A percentile compares a stretch with the other conserved stretches of the same genome.
phyloP scores from a whole-genome alignment of 331 rosid species.

The Malus hybrid region DNA sequence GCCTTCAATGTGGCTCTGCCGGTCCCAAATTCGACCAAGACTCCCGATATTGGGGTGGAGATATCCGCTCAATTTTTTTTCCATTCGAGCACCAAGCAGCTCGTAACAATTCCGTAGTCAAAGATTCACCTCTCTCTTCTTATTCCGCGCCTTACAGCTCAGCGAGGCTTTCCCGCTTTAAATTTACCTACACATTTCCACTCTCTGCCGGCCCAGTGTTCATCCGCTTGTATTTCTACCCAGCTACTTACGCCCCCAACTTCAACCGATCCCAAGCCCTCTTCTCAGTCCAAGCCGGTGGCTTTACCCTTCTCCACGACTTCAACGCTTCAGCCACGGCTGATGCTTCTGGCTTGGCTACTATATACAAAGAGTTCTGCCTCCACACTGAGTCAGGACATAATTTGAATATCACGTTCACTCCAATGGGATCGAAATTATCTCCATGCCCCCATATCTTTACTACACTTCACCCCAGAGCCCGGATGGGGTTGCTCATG shows the following conservation, averaged over 20 bases:
- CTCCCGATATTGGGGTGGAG: background rate
- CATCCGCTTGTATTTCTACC: background rate
- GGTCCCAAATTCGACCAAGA: too few relatives aligned
- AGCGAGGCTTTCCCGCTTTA: background rate
- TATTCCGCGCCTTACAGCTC: background rate
- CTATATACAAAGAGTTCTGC: constrained; percentile 38
- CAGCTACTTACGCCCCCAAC: background rate
- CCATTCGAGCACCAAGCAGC: too few relatives aligned
- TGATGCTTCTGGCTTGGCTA: background rate
- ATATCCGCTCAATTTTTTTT: too few relatives aligned
- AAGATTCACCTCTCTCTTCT: too few relatives aligned
- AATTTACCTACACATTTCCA: constrained; percentile 26
- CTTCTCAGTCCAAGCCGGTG: background rate
- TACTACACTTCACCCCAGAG: background rate
- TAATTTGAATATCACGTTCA: background rate
- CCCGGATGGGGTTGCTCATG: background rate
- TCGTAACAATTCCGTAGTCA: too few relatives aligned
- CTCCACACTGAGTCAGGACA: background rate
- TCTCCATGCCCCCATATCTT: constrained; percentile 24
- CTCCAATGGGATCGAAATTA: constrained; percentile 26
- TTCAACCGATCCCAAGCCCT: background rate
- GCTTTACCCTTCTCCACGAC: constrained; percentile 17
- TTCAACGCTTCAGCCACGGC: constrained; percentile 26
- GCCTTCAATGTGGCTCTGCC: too few relatives aligned
- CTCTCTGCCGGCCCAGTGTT: background rate